Evolutionary conservation across 2,329 filamentous ascomycete genomes (phyloP), one percentile per base, ranked within the genome.

Genomic region (Venturia pyrina): DNA sequence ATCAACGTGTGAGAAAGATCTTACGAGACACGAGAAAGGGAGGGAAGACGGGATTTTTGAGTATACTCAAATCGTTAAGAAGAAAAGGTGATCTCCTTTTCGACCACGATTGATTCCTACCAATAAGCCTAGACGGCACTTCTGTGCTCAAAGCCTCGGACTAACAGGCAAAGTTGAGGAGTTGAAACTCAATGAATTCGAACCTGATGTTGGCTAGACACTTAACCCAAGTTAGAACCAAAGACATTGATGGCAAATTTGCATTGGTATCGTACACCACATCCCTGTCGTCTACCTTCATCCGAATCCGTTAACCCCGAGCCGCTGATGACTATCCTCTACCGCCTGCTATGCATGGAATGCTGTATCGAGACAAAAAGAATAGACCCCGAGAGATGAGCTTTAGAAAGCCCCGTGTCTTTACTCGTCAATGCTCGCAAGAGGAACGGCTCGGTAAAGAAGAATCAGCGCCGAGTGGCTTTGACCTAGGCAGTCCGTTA

Each of bases 381-480:
- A 62, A 44, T 24, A 44, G 44, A 40, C 34, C 46, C 21, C 21
- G 37, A 44, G 43, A 62, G 24, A 50, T 64, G 63, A 62, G 19
- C 32, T 11, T n/a, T 34, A 7, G 28, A 34, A 37, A 37, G 53
- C 53, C 32, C 15, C 17, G 8, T 8, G 1, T 19, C 68, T 68
- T 53, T 76, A 75, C 67, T 78, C 85, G 40, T 86, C 84, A 7
- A 84, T 79, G 8, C 78, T 78, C 10, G 88, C 87, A 67, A 93
- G 79, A 37, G 87, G 83, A 67, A 93, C 87, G 8, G 90, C 89
- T 70, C 84, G 84, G 78, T 95, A 95, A 34, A 95, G 82, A 53
- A 93, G 79, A 68, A 95, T 91, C 61, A 95, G 82, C 37, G 90
- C 90, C 63, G 89, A 92, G 77, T 95, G 90, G 65, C 87, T 89